Conservation (phyloP, 2,329 filamentous ascomycete genomes). For the Alternaria arborescens region DNA sequence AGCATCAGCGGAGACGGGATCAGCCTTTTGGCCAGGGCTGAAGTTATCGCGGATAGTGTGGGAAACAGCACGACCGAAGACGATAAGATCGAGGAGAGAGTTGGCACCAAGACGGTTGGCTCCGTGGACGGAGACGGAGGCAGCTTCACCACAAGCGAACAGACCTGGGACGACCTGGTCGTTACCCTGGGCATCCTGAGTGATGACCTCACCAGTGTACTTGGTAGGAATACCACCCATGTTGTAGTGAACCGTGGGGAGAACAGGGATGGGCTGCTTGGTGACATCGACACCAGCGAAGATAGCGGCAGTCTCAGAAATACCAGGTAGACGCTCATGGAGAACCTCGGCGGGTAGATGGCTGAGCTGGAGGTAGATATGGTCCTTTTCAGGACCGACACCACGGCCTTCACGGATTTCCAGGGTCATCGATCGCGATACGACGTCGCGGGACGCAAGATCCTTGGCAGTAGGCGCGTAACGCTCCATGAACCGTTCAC, state of each 20-base stretch:
- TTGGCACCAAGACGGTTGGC: conserved; percentile 98
- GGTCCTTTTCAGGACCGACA: conserved; percentile 96
- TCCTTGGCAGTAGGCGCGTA: conserved; percentile 98
- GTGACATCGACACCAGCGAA: conserved; percentile 97
- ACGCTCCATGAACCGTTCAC: conserved; percentile 99
- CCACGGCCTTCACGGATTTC: conserved; percentile 97
- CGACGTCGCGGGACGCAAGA: conserved; percentile 93
- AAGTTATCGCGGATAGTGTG: conserved; percentile 97
- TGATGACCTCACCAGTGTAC: conserved; percentile 96
- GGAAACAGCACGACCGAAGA: conserved; percentile 96
- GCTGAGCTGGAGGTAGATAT: conserved; percentile 97
- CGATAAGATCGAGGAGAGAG: conserved; percentile 95
- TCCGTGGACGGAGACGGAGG: conserved; percentile 97
- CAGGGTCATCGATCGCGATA: conserved; percentile 97
- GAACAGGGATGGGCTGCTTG: conserved; percentile 95
- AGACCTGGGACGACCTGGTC: conserved; percentile 95
- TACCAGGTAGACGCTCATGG: conserved; percentile 95
- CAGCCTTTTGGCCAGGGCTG: conserved; percentile 80
- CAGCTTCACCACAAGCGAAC: conserved; percentile 95
- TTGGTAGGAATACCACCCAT: conserved; percentile 99
- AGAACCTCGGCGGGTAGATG: conserved; percentile 92
- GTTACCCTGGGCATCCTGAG: conserved; percentile 82
- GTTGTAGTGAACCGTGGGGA: conserved; percentile 99
- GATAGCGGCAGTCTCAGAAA: conserved; percentile 97
- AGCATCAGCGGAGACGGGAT: conserved; percentile 82